A percentile compares a stretch with the other conserved stretches of the same genome.
Conservation (phyloP, 208 protist genomes). For the Trypanosoma caninum region DNA sequence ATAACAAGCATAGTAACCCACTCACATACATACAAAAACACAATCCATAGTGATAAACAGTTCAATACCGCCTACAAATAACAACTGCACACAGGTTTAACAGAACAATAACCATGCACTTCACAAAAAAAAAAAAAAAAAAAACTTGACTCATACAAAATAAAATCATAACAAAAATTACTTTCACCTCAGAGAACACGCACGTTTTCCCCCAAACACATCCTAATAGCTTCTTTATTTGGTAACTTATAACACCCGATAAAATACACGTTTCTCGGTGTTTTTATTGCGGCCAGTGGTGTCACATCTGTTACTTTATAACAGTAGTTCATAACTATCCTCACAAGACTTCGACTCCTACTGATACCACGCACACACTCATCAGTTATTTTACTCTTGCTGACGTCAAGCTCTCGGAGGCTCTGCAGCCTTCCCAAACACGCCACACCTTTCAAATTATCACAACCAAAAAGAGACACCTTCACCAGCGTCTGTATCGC, state of each 20-base stretch:
- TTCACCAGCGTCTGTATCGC: slow-evolving; percentile 17
- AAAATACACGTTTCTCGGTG: background rate
- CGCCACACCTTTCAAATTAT: slow-evolving; percentile 17
- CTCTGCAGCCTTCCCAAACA: slow-evolving; percentile 25
- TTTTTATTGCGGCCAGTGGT: background rate
- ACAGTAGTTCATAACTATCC: background rate
- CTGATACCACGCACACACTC: background rate
- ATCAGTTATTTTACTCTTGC: slow-evolving; percentile 11
- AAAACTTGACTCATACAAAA: too few relatives aligned
- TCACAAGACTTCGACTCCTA: background rate
- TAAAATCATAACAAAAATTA: too few relatives aligned
- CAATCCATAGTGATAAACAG: too few relatives aligned
- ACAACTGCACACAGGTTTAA: too few relatives aligned
- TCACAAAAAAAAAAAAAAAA: too few relatives aligned
- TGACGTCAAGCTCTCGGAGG: slow-evolving; percentile 31
- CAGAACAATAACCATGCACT: too few relatives aligned
- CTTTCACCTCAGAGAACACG: too few relatives aligned
- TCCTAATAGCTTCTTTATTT: too few relatives aligned
- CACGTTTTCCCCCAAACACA: too few relatives aligned
- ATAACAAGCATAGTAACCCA: too few relatives aligned
- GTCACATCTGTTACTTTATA: background rate
- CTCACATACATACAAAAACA: too few relatives aligned
- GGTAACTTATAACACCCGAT: background rate
- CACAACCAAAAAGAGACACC: slow-evolving; percentile 23
- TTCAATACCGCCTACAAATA: too few relatives aligned